Conservation (phyloP, 306 rosid genomes). For the Gleditsia sinensis region DNA sequence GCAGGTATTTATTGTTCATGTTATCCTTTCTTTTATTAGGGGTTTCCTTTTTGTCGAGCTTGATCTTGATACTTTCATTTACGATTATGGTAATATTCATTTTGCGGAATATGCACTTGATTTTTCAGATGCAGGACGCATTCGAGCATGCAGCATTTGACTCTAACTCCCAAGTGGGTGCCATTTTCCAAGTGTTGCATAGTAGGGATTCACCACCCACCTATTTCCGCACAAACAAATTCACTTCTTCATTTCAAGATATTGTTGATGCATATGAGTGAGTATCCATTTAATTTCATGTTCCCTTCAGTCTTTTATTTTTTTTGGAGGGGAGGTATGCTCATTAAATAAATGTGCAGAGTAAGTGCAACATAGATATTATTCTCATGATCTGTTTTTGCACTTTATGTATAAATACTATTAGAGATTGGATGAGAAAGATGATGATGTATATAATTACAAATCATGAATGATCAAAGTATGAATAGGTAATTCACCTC, state of each 20-base stretch:
- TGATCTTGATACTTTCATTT: constrained; percentile 12
- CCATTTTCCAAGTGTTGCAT: constrained; percentile 70
- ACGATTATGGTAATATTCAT: constrained; percentile 8
- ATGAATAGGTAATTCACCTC: no score
- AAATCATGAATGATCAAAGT: no score
- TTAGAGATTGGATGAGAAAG: no score
- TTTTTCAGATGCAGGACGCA: constrained; percentile 61
- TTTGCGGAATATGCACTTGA: constrained; percentile 14
- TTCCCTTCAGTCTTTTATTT: constrained; percentile 19
- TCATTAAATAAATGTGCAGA: constrained; percentile 17
- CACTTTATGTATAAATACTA: no score
- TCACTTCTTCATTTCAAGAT: constrained; percentile 71
- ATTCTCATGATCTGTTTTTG: constrained; percentile 22
- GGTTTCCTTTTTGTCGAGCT: constrained; percentile 22
- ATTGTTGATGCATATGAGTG: constrained; percentile 86
- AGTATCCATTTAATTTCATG: constrained; percentile 31
- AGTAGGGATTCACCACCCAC: constrained; percentile 64
- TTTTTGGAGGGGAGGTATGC: constrained; percentile 12
- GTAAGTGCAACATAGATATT: constrained; percentile 26
- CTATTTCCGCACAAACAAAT: no score
- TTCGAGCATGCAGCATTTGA: constrained; percentile 62
- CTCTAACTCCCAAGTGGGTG: constrained; percentile 70
- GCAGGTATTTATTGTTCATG: constrained; percentile 7
- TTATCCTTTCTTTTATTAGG: constrained; percentile 3
- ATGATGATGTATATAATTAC: no score